Percentiles rank a stretch among this genome's conserved stretches.
phyloP scores from a whole-genome alignment of 2,329 filamentous ascomycete genomes.

The Pyricularia sp. region DNA sequence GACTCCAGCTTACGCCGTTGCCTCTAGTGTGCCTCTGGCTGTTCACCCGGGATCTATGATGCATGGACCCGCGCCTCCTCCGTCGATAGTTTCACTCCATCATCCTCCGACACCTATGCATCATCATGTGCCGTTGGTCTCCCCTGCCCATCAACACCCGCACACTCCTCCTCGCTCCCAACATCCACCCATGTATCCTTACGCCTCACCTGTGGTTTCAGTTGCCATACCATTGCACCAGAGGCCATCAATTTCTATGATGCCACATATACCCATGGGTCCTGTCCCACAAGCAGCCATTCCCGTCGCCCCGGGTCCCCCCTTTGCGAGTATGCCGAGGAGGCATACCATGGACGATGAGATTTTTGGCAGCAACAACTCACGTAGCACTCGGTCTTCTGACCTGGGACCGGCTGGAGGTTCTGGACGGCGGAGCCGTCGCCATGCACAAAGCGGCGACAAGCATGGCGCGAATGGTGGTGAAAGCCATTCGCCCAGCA shows the following conservation, averaged over 20 bases:
- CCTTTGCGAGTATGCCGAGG: conserved; percentile 17
- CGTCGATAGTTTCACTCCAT: conserved; percentile 6
- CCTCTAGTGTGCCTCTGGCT: conserved; percentile 5
- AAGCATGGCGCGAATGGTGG: not conserved
- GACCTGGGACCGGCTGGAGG: conserved; percentile 11
- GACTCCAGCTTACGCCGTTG: not conserved
- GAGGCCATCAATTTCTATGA: conserved; percentile 2
- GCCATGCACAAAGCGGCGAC: not conserved
- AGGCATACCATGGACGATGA: conserved; percentile 29
- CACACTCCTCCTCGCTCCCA: conserved; percentile 5
- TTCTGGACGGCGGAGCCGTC: not conserved
- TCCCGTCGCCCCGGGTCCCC: conserved; percentile 11
- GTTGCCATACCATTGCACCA: not conserved
- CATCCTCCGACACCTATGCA: conserved; percentile 1
- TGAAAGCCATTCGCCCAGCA: conserved; percentile 2
- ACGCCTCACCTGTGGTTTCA: not conserved
- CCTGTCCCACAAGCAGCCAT: conserved; percentile 18
- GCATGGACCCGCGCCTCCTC: conserved; percentile 10
- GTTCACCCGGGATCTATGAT: conserved; percentile 5
- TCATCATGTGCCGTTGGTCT: not conserved
- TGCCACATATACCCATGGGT: conserved; percentile 8
- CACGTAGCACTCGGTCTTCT: conserved; percentile 14
- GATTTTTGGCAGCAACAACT: conserved; percentile 19
- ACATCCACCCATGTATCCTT: conserved; percentile 4
- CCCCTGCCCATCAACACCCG: conserved; percentile 2